These are phyloP conservation scores for Diaporthe capsici DNA, from an alignment of 2,329 filamentous ascomycete genomes.

Conservation along the genomic window DNA sequence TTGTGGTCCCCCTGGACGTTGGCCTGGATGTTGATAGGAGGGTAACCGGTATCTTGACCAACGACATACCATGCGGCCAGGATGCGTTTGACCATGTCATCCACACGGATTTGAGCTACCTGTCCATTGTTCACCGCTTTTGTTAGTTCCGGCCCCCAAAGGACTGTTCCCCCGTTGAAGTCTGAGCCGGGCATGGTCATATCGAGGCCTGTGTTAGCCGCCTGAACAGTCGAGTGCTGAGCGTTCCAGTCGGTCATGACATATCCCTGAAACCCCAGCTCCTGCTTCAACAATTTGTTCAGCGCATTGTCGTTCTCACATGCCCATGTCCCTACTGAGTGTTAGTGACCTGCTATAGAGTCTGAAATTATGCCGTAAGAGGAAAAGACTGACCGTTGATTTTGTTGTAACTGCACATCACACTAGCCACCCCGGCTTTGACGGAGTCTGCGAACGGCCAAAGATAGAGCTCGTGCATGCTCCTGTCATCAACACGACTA, in stretches of 20 bases:
- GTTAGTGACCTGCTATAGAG: neutral
- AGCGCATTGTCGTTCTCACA: constrained; percentile 75
- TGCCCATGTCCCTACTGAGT: constrained; percentile 63
- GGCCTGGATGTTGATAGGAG: constrained; percentile 66
- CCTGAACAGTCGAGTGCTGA: constrained; percentile 78
- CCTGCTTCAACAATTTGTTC: constrained; percentile 75
- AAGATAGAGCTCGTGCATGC: constrained; percentile 71
- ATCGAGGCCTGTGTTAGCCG: constrained; percentile 79
- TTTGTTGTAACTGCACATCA: constrained; percentile 83
- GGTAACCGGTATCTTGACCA: constrained; percentile 65
- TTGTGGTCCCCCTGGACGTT: constrained; percentile 73
- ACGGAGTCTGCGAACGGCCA: constrained; percentile 80
- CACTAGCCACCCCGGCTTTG: constrained; percentile 72
- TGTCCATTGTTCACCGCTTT: constrained; percentile 69
- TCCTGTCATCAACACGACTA: constrained; percentile 74
- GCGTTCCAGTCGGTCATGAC: constrained; percentile 79
- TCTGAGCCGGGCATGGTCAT: constrained; percentile 85
- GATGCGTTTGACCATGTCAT: constrained; percentile 77
- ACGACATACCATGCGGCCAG: constrained; percentile 73
- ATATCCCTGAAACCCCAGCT: constrained; percentile 81
- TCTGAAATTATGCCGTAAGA: neutral
- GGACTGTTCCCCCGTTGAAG: constrained; percentile 65
- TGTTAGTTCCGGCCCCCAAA: constrained; percentile 69
- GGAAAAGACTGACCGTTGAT: constrained; percentile 66
- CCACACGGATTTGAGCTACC: constrained; percentile 71